Base-by-base conservation (phyloP, 495 filamentous ascomycete species). In the Schizothecium vesticola region DNA sequence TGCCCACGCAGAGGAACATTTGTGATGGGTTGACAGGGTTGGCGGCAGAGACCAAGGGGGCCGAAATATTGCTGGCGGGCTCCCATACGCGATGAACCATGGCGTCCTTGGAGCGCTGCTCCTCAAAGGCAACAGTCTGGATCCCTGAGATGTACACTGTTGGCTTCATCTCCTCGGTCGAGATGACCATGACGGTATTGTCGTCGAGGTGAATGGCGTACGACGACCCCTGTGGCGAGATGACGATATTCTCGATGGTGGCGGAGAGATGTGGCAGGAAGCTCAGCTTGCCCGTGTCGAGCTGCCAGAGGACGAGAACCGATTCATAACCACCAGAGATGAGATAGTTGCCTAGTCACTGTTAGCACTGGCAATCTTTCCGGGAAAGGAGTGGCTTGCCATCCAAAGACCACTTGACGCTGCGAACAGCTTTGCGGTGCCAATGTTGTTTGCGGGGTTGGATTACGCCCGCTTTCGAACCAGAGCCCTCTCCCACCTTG, bases 281-380 rank as follows among this genome's bases (percentile, higher is more conserved):
- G 72, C 94, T 89, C 71, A 86, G 87, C 68, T 87, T 87, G 31
- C 87, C 88, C 2, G 94, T 97, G 68, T 95, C 92, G 22, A 98
- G 79, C 76, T 99, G 95, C 93, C 94, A 99, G n/a, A 97, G 79
- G 19, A 97, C 91, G 61, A 99, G 80, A 5, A 95, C 93, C 1
- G 92, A 92, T 77, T 98, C 95, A 13, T 87, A 85, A 11, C 95
- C 96, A 67, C 95, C 95, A 56, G 95, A 98, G 33, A 99, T 89
- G 33, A 98, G 77, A 74, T 99, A 99, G 72, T 97, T 94, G n/a
- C 94, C 93, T 97, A 73, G 23, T 65, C 9, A 23, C 62, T 67
- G 70, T 71, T 73, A 77, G 70, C 19, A 65, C 56, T 51, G 21
- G 25, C 10, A 29, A 68, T 63, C 2, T 6, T 21, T 25, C 23